Base-by-base conservation (phyloP, 176 grass and related monocot genomes). In the Bolboschoenus planiculmis region DNA sequence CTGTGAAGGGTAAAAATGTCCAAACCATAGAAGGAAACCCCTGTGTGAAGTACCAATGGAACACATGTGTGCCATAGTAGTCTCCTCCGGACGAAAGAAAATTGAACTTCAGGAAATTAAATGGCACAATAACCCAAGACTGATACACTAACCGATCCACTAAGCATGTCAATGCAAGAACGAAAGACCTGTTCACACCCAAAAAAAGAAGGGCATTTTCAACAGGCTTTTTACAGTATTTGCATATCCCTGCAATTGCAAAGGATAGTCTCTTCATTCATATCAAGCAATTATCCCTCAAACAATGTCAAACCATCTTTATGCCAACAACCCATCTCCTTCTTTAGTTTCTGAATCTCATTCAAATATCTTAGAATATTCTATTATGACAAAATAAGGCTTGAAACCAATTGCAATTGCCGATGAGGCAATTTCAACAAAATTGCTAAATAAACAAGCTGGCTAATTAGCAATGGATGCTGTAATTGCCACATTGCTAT, bases 21-120 rank as follows among this genome's bases (percentile, higher is more conserved):
- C 87, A 92, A 87, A 97, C 68, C 92, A 94, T 97, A 30, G 90
- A 86, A 74, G 95, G 90, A 89, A 94, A 97, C 62, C 95, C 95
- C 54, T 97, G 95, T 29, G 92, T 97, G 31, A 94, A 89, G 56
- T 97, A 94, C 95, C 95, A 97, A 33, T 94, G 95, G 78, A 90
- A 97, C 9, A 80, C 48, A 37, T 97, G 95, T 84, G 88, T 97
- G 73, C 95, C 95, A 64, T 94, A 94, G 51, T 97, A 97, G 65
- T 97, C 90, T 63, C 95, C 95, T 66, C 95, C 92, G 3, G 92
- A 92, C 56, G 95, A 97, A 86, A 97, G 84, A 86, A 97, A 85
- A 84, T 97, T 97, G 30, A 97, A 97, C 73, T 87, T 91, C 83
- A 97, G 91, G 85, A 97, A 97, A 81, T 94, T 94, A 79, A 94